Evolutionary conservation across 2,329 filamentous ascomycete genomes (phyloP).

Genomic region (Exophiala oligosperma): DNA sequence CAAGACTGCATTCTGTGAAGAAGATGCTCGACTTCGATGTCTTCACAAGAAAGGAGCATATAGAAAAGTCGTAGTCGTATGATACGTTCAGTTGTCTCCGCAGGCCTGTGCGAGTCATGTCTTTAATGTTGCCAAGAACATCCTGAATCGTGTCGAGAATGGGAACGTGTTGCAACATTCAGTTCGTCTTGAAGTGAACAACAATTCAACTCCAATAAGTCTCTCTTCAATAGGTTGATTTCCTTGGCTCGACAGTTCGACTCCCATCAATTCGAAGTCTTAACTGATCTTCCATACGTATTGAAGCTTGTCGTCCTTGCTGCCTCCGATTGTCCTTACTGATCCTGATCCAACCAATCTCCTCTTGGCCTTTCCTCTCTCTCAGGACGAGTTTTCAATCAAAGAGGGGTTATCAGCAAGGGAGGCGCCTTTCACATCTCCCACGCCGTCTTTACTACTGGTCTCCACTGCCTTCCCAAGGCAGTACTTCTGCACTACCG

Average conservation of each 20-base stretch:
- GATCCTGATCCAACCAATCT: neutral
- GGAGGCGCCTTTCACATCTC: too few relatives aligned
- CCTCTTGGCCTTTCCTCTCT: neutral
- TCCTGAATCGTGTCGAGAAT: neutral
- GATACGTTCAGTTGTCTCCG: neutral
- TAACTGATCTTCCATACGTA: too few relatives aligned
- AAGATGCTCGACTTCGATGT: neutral
- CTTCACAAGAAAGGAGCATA: too few relatives aligned
- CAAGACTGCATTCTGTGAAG: neutral
- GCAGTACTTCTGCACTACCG: neutral
- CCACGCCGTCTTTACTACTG: too few relatives aligned
- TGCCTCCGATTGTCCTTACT: too few relatives aligned
- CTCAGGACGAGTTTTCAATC: too few relatives aligned
- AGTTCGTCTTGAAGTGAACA: neutral
- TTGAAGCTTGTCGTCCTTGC: too few relatives aligned
- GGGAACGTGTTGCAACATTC: neutral
- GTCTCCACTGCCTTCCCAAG: neutral
- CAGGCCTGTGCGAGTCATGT: neutral
- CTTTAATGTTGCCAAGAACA: neutral
- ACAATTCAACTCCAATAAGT: neutral
- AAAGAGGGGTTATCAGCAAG: too few relatives aligned
- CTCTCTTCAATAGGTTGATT: too few relatives aligned
- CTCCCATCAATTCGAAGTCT: neutral
- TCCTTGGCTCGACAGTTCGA: neutral
- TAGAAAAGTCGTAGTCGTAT: neutral